Evolutionary conservation across 257 asterid genomes (phyloP).

Genomic region (Capsicum pubescens): DNA sequence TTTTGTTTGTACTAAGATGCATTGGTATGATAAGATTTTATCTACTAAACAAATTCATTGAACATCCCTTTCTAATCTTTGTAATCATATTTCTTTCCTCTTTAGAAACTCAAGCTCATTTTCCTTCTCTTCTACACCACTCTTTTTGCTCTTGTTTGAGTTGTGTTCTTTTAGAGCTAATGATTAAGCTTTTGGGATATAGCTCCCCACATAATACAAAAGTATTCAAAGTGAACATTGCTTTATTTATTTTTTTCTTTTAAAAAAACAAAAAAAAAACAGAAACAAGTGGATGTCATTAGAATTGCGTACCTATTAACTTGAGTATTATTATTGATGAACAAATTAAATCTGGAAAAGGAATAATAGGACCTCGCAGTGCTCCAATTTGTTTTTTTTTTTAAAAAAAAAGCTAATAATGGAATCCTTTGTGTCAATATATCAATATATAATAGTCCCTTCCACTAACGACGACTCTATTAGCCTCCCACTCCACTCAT

Average conservation of each 20-base stretch:
- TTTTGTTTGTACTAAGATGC: not conserved
- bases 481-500: constrained; percentile 51
- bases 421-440: constrained; percentile 63
- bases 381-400: constrained; percentile 51
- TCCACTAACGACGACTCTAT: constrained; percentile 49
- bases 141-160: not conserved
- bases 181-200: constrained; percentile 2
- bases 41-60: constrained; percentile 8
- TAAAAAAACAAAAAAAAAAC: not conserved
- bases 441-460: constrained; percentile 49
- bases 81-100: not conserved
- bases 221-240: not conserved
- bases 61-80: not conserved
- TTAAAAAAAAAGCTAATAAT: constrained; percentile 35
- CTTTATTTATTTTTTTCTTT: not conserved
- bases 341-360: not conserved
- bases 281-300: constrained; percentile 13
- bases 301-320: not conserved
- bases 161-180: not conserved
- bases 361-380: constrained; percentile 35
- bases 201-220: too few relatives aligned
- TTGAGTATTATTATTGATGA: not conserved
- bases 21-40: not conserved
- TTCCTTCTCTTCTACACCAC: not conserved
- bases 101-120: not conserved